Conservation (phyloP, 2,329 filamentous ascomycete genomes). For the Furcasterigmium sp. region DNA sequence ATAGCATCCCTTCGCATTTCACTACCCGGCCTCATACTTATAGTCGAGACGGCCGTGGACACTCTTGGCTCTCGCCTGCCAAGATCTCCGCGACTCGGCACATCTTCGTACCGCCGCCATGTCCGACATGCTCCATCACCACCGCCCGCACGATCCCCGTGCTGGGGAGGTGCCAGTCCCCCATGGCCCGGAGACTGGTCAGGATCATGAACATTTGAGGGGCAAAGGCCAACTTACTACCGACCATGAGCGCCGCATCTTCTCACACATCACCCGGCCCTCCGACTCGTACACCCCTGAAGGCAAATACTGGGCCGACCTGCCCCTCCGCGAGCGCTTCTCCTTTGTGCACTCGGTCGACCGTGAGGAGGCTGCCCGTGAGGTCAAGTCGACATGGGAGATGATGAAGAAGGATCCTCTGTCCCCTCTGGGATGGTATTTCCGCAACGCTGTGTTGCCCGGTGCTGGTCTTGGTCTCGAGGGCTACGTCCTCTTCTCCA, state of each 20-base stretch:
- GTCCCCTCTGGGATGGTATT: slow-evolving; percentile 79
- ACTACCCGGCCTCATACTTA: not conserved
- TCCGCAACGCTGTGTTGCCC: slow-evolving; percentile 85
- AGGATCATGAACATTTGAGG: slow-evolving; percentile 43
- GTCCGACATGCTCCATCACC: slow-evolving; percentile 31
- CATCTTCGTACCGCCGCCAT: slow-evolving; percentile 15
- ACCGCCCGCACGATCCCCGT: slow-evolving; percentile 32
- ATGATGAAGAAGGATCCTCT: slow-evolving; percentile 88
- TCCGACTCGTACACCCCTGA: slow-evolving; percentile 81
- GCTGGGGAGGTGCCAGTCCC: slow-evolving; percentile 52
- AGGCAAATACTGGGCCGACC: slow-evolving; percentile 89
- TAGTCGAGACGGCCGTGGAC: no score
- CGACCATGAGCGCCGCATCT: slow-evolving; percentile 54
- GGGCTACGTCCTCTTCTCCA: slow-evolving; percentile 95
- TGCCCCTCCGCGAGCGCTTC: slow-evolving; percentile 64
- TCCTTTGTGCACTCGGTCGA: slow-evolving; percentile 74
- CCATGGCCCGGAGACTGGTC: slow-evolving; percentile 44
- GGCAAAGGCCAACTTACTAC: slow-evolving; percentile 32
- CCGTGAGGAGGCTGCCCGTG: slow-evolving; percentile 60
- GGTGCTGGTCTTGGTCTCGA: slow-evolving; percentile 89
- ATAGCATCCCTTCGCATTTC: not conserved
- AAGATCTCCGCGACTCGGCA: no score
- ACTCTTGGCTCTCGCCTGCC: not conserved
- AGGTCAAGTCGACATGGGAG: slow-evolving; percentile 60
- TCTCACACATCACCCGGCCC: slow-evolving; percentile 76